Conservation (phyloP, 1,284 basidiomycete species). For the Inonotus hispidus region DNA sequence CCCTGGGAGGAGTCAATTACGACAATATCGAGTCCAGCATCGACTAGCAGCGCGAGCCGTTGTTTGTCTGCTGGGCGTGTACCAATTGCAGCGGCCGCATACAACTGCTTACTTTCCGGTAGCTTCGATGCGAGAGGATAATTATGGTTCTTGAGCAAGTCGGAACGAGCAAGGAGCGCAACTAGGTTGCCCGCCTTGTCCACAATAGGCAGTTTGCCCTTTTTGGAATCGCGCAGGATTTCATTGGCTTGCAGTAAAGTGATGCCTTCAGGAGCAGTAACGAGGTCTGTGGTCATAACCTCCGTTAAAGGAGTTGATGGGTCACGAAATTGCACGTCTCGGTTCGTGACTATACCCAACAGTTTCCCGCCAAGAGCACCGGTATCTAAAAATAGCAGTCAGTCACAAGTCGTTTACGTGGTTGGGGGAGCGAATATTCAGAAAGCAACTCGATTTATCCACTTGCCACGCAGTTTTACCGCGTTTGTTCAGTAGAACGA, state of each 20-base stretch:
- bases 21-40: slow-evolving; percentile 95
- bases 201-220: slow-evolving; percentile 94
- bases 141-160: slow-evolving; percentile 97
- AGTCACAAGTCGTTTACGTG: neutral
- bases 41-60: slow-evolving; percentile 81
- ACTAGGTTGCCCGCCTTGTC: slow-evolving; percentile 71
- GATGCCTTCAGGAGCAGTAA: slow-evolving; percentile 81
- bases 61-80: slow-evolving; percentile 89
- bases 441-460: slow-evolving; percentile 17
- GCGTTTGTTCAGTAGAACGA: slow-evolving; percentile 44
- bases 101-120: slow-evolving; percentile 91
- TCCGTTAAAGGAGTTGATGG: slow-evolving; percentile 64
- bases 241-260: slow-evolving; percentile 91
- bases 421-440: slow-evolving; percentile 14
- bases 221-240: slow-evolving; percentile 94
- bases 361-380: slow-evolving; percentile 88
- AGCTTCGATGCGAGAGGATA: slow-evolving; percentile 95
- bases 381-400: slow-evolving; percentile 54
- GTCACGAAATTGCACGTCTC: slow-evolving; percentile 93
- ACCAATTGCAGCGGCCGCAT: slow-evolving; percentile 95
- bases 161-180: slow-evolving; percentile 90
- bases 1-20: slow-evolving; percentile 96
- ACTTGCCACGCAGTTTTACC: slow-evolving; percentile 28
- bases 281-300: slow-evolving; percentile 87
- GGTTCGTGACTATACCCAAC: slow-evolving; percentile 93